Evolutionary conservation across 345 rosid species (phyloP).

Genomic region (Corchorus capsularis): DNA sequence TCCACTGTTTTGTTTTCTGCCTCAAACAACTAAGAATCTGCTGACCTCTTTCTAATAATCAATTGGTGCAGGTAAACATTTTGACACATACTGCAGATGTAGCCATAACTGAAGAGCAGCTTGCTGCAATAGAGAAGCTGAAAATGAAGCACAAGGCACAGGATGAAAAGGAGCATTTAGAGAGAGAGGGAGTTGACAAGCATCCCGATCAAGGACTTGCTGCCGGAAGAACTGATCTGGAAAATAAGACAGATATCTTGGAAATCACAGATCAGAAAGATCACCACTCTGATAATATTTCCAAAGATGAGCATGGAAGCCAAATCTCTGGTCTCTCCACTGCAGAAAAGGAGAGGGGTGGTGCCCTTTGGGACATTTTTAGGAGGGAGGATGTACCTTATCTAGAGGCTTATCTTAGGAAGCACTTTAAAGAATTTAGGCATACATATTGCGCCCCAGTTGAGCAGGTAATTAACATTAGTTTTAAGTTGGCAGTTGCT

Average conservation of each 20-base stretch:
- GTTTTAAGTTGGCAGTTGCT: neutral
- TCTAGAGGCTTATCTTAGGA: constrained; percentile 67
- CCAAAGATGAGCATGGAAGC: constrained; percentile 18
- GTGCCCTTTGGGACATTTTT: constrained; percentile 96
- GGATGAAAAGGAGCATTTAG: constrained; percentile 47
- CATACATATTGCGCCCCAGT: constrained; percentile 69
- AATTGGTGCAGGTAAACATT: constrained; percentile 64
- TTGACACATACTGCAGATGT: constrained; percentile 73
- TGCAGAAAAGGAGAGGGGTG: constrained; percentile 28
- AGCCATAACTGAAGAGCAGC: constrained; percentile 50
- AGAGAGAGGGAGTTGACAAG: neutral
- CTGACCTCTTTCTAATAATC: neutral
- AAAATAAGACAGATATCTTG: constrained; percentile 13
- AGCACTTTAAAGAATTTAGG: constrained; percentile 71
- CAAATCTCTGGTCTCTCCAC: neutral
- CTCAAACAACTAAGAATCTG: neutral
- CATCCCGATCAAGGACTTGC: constrained; percentile 17
- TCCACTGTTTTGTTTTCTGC: neutral
- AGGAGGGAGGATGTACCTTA: constrained; percentile 84
- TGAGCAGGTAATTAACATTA: constrained; percentile 46
- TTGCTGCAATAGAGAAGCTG: constrained; percentile 43
- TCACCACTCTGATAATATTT: constrained; percentile 15
- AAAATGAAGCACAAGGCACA: constrained; percentile 63
- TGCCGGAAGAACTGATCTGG: constrained; percentile 9
- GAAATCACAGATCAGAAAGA: constrained; percentile 17